Conservation (phyloP, 257 asterid species). For the Cynanchum wilfordii region DNA sequence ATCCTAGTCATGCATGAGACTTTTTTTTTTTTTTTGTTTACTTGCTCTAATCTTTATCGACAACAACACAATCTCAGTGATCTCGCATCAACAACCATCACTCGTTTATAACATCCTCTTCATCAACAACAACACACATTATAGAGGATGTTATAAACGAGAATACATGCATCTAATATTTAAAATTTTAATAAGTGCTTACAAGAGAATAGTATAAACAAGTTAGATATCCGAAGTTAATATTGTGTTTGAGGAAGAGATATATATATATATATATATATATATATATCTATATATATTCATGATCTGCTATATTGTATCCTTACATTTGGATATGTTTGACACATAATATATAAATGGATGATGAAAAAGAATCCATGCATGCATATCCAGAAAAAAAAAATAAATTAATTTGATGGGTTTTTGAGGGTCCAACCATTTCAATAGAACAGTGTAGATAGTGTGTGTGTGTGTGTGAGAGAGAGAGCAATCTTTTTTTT, state of each 20-base stretch:
- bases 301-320: too few species aligned
- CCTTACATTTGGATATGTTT: slow-evolving; percentile 4
- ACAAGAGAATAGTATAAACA: too few species aligned
- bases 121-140: too few species aligned
- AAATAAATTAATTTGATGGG: neutral
- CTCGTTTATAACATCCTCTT: too few species aligned
- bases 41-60: slow-evolving; percentile 2
- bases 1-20: slow-evolving; percentile 36
- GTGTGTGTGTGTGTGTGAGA: neutral
- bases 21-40: neutral
- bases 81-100: neutral
- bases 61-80: neutral
- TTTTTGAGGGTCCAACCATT: slow-evolving; percentile 3
- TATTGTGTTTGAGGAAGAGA: neutral
- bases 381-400: neutral
- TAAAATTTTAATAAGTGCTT: too few species aligned
- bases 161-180: too few species aligned
- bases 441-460: neutral
- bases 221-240: too few species aligned
- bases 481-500: neutral
- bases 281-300: too few species aligned
- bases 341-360: neutral
- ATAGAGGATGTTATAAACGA: too few species aligned
- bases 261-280: too few species aligned
- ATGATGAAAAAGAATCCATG: neutral